Evolutionary conservation across 352 stramenopile genomes (phyloP), one percentile per base, ranked within the genome.

Genomic region (Aphanomyces astaci): DNA sequence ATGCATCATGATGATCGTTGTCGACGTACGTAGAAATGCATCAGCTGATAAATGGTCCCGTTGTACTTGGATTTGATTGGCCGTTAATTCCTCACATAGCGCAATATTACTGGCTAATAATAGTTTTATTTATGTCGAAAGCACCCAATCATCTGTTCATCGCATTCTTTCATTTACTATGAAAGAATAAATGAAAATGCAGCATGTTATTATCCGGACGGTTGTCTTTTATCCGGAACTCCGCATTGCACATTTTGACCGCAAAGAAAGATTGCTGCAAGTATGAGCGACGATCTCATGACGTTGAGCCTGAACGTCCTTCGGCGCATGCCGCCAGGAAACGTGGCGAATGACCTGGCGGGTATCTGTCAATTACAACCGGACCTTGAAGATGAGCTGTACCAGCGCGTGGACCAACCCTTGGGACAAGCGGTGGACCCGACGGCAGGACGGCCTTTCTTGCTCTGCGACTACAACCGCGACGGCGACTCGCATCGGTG

Each of bases 381-480:
- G 0, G 71, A 84, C 48, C 74, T 94, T 49, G 89, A 87, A 5
- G 90, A 98, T 73, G 92, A 97, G 56, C 77, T 98, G 53, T 92
- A 97, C 55, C 92, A 98, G 77, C 86, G 92, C 64, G 83, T 98
- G 64, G 92, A 98, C 70, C 89, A 97, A 74, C 92, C 90, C 45
- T 84, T 98, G 25, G 82, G 97, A 64, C 82, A 90, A 48, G 88
- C 85, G 9, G 89, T 86, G 24, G 89, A 96, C 78, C 76, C 90
- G 19, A 73, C 74, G 13, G 96, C 91, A 67, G 89, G 89, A 69
- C 88, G 89, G 64, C 87, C 90, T 66, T 98, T 96, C 78, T 75
- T 98, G 22, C 78, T 96, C 33, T 98, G 89, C 74, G 89, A 97
- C 76, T 98, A 98, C 78, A 98, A 99, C 79, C 84, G 92, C 62